Evolutionary conservation across 2,329 filamentous ascomycete genomes (phyloP), one percentile per base, ranked within the genome.

Genomic region (Neurospora sp.): DNA sequence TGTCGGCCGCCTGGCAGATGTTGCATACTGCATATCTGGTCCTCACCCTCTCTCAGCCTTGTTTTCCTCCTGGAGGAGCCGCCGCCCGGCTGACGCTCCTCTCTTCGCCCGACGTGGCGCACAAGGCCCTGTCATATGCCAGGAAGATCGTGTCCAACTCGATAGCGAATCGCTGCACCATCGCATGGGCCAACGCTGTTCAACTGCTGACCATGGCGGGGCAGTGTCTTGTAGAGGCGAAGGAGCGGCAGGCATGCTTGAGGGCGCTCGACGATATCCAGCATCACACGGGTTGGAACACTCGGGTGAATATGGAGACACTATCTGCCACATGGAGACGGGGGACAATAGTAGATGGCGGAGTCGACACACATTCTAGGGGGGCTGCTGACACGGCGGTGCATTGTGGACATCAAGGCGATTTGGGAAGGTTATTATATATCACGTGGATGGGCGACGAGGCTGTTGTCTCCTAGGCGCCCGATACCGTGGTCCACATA

Each of bases 1-100:
- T 68, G 38, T 57, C 67, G n/a, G 67, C 67, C 38, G 67, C 67
- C n/a, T 68, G 67, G 67, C 67, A 68, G 11, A 68, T 68, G 67
- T 36, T 68, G 67, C 67, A 68, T 52, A 68, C 67, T 8, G 67
- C 67, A 8, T 37, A 68, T 52, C 15, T 68, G 11, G 33, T 68
- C 17, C 67, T 52, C 15, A 52, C 67, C 40, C 19, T 68, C 4
- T 46, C 41, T 5, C 41, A 46, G 41, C 41, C 41, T 5, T 36
- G 33, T 36, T 6, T 4, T 19, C 1, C 41, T n/a, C 41, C 23
- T 28, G 23, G 41, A 43, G 41, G 33, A 6, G 33, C 6, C 33
- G 33, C 41, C n/a, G 41, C 39, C 39, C 39, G 41, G 41, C 8
- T 46, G n/a, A 19, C 41, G 41, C 41, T 46, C n/a, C 41, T 46